Evolutionary conservation across 1,284 basidiomycete genomes (phyloP).

Genomic region (Rhodotorula mucilaginosa): DNA sequence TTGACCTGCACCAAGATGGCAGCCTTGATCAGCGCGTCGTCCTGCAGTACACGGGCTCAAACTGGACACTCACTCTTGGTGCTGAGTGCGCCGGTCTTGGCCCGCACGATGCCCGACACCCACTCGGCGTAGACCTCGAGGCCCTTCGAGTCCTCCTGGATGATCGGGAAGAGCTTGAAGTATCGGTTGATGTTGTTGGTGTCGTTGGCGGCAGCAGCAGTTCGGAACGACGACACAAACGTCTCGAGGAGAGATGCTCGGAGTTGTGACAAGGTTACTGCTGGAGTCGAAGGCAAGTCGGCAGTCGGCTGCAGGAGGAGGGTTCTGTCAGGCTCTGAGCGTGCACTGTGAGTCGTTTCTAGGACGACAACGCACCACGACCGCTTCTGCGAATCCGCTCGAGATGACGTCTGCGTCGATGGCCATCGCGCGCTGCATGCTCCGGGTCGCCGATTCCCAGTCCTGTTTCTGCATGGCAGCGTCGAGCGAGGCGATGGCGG

Average conservation of each 20-base stretch:
- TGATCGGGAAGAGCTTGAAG: slow-evolving; percentile 93
- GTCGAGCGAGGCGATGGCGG: slow-evolving; percentile 72
- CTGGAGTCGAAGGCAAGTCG: slow-evolving; percentile 78
- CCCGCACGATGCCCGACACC: slow-evolving; percentile 82
- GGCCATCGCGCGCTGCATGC: slow-evolving; percentile 84
- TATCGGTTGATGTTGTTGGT: slow-evolving; percentile 81
- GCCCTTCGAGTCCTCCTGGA: slow-evolving; percentile 78
- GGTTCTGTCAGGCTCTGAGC: background rate
- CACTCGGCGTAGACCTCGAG: slow-evolving; percentile 91
- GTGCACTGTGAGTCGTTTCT: background rate
- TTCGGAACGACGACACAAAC: slow-evolving; percentile 74
- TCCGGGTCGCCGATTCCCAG: slow-evolving; percentile 90
- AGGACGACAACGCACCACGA: slow-evolving; percentile 63
- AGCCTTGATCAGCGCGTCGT: background rate
- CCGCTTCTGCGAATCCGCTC: slow-evolving; percentile 79
- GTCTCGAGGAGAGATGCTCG: slow-evolving; percentile 71
- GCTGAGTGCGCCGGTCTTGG: slow-evolving; percentile 64
- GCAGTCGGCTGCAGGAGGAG: slow-evolving; percentile 70
- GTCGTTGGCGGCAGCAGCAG: slow-evolving; percentile 73
- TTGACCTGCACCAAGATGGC: slow-evolving; percentile 59
- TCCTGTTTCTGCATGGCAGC: slow-evolving; percentile 77
- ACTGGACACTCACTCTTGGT: slow-evolving; percentile 65
- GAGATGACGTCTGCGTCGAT: slow-evolving; percentile 73
- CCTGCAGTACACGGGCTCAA: no score
- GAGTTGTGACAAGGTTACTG: slow-evolving; percentile 72